phyloP scores from a whole-genome alignment of 495 filamentous ascomycete species.

The Aspergillus cavernicola region DNA sequence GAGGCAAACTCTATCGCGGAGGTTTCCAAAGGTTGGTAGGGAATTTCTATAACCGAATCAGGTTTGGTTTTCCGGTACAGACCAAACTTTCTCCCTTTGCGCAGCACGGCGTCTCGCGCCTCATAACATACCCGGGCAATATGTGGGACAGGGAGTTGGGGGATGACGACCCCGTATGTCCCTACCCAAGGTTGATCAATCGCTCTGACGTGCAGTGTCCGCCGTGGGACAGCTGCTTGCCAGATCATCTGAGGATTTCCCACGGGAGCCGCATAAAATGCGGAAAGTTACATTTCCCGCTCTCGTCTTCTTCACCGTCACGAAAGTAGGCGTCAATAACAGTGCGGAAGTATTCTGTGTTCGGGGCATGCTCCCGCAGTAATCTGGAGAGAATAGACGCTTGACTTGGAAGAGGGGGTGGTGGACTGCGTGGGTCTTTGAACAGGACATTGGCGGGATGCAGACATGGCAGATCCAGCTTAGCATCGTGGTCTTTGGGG shows the following conservation, averaged over 20 bases:
- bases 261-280: not conserved
- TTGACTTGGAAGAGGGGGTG: not conserved
- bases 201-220: not conserved
- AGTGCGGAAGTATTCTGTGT: not conserved
- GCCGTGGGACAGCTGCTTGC: not conserved
- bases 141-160: not conserved
- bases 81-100: not conserved
- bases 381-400: not conserved
- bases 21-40: too few relatives aligned
- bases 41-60: too few relatives aligned
- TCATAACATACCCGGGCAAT: constrained; percentile 1
- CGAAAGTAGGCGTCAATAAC: not conserved
- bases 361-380: not conserved
- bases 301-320: not conserved
- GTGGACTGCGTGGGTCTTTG: not conserved
- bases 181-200: not conserved
- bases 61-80: too few relatives aligned
- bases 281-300: not conserved
- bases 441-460: not conserved
- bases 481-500: not conserved
- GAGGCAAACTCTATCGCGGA: too few relatives aligned
- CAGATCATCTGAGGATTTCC: not conserved
- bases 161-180: too few relatives aligned
- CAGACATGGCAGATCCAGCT: not conserved
- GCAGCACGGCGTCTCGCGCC: not conserved